Evolutionary conservation across 208 protist genomes (phyloP), one percentile per base, ranked within the genome.

Genomic region (Crithidia acanthocephali): DNA sequence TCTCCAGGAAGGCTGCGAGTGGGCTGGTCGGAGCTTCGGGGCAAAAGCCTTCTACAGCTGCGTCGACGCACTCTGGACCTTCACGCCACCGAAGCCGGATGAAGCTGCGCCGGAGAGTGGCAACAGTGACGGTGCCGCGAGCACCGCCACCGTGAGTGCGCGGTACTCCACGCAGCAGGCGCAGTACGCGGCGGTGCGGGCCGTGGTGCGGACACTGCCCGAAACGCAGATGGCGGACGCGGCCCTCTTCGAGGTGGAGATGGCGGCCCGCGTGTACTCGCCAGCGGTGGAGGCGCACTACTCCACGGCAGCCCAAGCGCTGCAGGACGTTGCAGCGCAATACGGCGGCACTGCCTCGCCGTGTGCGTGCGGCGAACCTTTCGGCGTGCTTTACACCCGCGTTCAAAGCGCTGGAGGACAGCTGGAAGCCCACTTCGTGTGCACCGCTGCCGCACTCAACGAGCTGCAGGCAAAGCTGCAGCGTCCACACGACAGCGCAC

Each of bases 1-100:
- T 5, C 52, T 89, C 28, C 85, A 90, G 44, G 88, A 93, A 56
- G 84, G 80, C 11, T 93, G 88, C 68, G 88, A 93, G 55, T 81
- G 78, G 79, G 77, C 65, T 0, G 73, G 44, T 4, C 72, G 72
- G 25, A 63, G n/a, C n/a, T 61, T 76, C 25, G 76, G 73, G 65
- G 27, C 22, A 18, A 27, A 20, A 13, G 62, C 55, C 37, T 90
- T 92, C 67, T 90, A 77, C 60, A 13, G 33, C 32, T 92, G 87
- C n/a, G 52, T 90, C 1, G 32, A 84, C 4, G 75, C 79, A 15
- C 63, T 86, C 0, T 86, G 81, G 82, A 6, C 22, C 22, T 25
- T 10, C 20, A 15, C 40, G 3, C 18, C 45, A 28, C 23, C 61
- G 1, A 16, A 27, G 6, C 20, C 28, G 30, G n/a, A 5, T 48